A percentile compares a stretch with the other conserved stretches of the same genome.
phyloP scores from a whole-genome alignment of 2,329 filamentous ascomycete species.

The Periconia sp. region DNA sequence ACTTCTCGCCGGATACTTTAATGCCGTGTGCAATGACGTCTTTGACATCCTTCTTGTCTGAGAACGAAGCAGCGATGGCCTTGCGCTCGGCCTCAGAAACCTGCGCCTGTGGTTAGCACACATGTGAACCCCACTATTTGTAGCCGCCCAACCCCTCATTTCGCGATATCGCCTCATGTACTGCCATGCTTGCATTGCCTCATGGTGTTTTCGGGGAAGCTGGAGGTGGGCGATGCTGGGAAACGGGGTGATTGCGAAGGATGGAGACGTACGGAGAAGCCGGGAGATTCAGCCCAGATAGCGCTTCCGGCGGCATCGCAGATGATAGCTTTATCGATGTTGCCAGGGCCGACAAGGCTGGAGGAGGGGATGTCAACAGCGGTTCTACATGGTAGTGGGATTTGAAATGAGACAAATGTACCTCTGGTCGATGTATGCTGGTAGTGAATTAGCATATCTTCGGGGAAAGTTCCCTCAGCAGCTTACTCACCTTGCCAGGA shows the following conservation, averaged over 20 bases:
- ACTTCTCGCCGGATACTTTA: slow-evolving; percentile 75
- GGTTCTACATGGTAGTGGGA: slow-evolving; percentile 9
- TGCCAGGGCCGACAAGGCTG: slow-evolving; percentile 47
- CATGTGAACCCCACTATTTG: background rate
- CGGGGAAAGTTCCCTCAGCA: background rate
- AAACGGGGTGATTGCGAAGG: background rate
- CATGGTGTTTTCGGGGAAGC: too few relatives aligned
- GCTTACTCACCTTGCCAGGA: slow-evolving; percentile 45
- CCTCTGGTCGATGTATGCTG: slow-evolving; percentile 47
- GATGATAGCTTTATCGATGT: slow-evolving; percentile 54
- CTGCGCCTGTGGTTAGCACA: slow-evolving; percentile 32
- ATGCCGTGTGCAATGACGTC: slow-evolving; percentile 73
- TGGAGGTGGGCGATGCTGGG: background rate
- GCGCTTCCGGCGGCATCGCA: slow-evolving; percentile 52
- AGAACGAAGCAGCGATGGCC: slow-evolving; percentile 53
- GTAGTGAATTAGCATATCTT: background rate
- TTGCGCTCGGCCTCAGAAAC: slow-evolving; percentile 58
- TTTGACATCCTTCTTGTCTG: slow-evolving; percentile 63
- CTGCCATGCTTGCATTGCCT: background rate
- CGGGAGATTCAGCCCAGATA: slow-evolving; percentile 83
- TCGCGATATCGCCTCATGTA: background rate
- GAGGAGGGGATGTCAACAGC: slow-evolving; percentile 4
- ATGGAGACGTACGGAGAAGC: slow-evolving; percentile 67
- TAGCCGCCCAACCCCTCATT: background rate
- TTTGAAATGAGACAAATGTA: slow-evolving; percentile 14